Evolutionary conservation across 1,284 basidiomycete genomes (phyloP).

Genomic region (Apiotrichum veenhuisii): DNA sequence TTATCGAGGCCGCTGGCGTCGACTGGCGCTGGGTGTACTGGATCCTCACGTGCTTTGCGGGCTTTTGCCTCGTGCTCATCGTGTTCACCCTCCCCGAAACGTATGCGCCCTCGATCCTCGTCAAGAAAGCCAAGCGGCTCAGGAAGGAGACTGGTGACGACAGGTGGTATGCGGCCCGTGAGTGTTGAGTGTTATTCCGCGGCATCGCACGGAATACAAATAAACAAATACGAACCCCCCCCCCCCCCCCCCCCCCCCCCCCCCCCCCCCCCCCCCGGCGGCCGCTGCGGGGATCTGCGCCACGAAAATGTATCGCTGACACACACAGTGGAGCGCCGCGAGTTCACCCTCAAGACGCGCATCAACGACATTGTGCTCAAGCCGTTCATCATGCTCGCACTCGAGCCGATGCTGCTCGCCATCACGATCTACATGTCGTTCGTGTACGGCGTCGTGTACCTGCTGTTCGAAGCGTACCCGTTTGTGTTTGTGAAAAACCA

Average conservation of each 20-base stretch:
- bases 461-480: slow-evolving; percentile 49
- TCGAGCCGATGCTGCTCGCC: slow-evolving; percentile 73
- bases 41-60: slow-evolving; percentile 63
- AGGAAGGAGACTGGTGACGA: slow-evolving; percentile 63
- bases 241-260: too few species aligned
- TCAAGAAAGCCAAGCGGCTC: slow-evolving; percentile 53
- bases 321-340: slow-evolving; percentile 11
- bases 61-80: slow-evolving; percentile 48
- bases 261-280: too few species aligned
- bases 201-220: too few species aligned
- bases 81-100: slow-evolving; percentile 74
- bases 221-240: too few species aligned
- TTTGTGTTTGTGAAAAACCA: slow-evolving; percentile 53
- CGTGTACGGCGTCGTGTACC: slow-evolving; percentile 47
- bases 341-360: slow-evolving; percentile 26
- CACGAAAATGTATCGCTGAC: too few species aligned
- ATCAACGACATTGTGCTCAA: slow-evolving; percentile 55
- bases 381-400: slow-evolving; percentile 64
- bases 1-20: slow-evolving; percentile 53
- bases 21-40: slow-evolving; percentile 59
- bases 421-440: slow-evolving; percentile 63
- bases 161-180: slow-evolving; percentile 56
- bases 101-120: slow-evolving; percentile 57
- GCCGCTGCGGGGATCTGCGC: too few species aligned
- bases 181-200: slow-evolving; percentile 19